Percentiles rank a stretch among this genome's conserved stretches.
These are phyloP conservation scores for Naegleria fowleri DNA, from an alignment of 208 protist genomes.

Conservation along the genomic window DNA sequence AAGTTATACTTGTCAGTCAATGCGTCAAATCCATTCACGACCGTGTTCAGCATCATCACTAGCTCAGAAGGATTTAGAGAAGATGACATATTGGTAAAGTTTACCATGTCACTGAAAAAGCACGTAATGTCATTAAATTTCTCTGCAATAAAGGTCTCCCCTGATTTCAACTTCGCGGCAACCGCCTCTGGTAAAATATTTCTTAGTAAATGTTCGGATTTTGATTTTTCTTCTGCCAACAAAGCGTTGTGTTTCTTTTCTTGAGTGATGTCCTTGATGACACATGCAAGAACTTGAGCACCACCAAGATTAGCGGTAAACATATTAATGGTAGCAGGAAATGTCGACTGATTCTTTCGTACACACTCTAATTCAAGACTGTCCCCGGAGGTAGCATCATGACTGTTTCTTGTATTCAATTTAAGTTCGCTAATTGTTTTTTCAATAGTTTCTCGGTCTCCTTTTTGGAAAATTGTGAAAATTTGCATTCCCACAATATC, in stretches of 20 bases:
- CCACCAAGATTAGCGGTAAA: neutral
- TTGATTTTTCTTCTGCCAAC: neutral
- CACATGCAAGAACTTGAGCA: neutral
- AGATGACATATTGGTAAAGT: slow-evolving; percentile 45
- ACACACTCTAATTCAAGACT: neutral
- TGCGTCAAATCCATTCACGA: slow-evolving; percentile 25
- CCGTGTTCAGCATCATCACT: neutral
- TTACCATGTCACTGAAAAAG: neutral
- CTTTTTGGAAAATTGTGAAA: neutral
- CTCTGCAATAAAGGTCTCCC: neutral
- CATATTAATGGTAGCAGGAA: neutral
- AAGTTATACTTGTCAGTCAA: neutral
- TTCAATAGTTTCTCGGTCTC: neutral
- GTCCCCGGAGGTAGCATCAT: neutral
- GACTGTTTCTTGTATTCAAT: neutral
- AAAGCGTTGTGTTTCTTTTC: neutral
- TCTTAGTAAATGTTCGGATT: neutral
- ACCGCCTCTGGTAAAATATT: neutral
- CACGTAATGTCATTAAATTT: neutral
- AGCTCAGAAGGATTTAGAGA: slow-evolving; percentile 30
- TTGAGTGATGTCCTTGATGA: neutral
- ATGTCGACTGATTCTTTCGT: neutral
- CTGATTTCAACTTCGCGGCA: neutral
- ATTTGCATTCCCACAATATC: neutral
- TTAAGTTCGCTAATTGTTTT: neutral